Conservation (phyloP, 805 yeast genomes). For the Naumovozyma baii region DNA sequence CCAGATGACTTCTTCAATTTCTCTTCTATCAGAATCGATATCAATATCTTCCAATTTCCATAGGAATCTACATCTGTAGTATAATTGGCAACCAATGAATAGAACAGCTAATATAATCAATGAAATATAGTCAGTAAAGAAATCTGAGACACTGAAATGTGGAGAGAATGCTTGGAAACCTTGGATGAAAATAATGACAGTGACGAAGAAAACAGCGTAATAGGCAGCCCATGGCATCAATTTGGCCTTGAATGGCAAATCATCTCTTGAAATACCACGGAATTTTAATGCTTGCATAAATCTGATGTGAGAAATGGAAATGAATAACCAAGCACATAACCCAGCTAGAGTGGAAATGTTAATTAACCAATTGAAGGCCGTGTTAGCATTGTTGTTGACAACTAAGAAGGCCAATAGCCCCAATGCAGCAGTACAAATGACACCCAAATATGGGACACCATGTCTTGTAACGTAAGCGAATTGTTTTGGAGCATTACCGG, state of each 20-base stretch:
- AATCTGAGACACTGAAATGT: slow-evolving; percentile 40
- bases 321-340: slow-evolving; percentile 57
- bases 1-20: slow-evolving; percentile 46
- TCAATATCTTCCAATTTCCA: slow-evolving; percentile 50
- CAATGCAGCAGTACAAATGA: slow-evolving; percentile 42
- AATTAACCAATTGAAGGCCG: slow-evolving; percentile 57
- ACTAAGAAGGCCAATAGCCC: slow-evolving; percentile 54
- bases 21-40: slow-evolving; percentile 53
- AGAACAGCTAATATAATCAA: slow-evolving; percentile 42
- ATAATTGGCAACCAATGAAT: slow-evolving; percentile 44
- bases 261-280: slow-evolving; percentile 53
- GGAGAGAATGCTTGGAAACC: slow-evolving; percentile 57
- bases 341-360: slow-evolving; percentile 62
- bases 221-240: slow-evolving; percentile 57
- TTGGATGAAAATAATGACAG: slow-evolving; percentile 55
- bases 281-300: slow-evolving; percentile 50
- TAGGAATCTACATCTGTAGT: slow-evolving; percentile 39
- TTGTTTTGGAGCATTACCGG: slow-evolving; percentile 49
- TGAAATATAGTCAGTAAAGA: slow-evolving; percentile 59
- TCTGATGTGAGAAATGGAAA: slow-evolving; percentile 49
- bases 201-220: slow-evolving; percentile 45
- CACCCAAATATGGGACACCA: slow-evolving; percentile 56
- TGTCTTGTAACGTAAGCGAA: slow-evolving; percentile 43
- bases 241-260: slow-evolving; percentile 58
- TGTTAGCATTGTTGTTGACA: slow-evolving; percentile 38